phyloP scores from a whole-genome alignment of 2,329 filamentous ascomycete species.

The Xenoacremonium recifei region DNA sequence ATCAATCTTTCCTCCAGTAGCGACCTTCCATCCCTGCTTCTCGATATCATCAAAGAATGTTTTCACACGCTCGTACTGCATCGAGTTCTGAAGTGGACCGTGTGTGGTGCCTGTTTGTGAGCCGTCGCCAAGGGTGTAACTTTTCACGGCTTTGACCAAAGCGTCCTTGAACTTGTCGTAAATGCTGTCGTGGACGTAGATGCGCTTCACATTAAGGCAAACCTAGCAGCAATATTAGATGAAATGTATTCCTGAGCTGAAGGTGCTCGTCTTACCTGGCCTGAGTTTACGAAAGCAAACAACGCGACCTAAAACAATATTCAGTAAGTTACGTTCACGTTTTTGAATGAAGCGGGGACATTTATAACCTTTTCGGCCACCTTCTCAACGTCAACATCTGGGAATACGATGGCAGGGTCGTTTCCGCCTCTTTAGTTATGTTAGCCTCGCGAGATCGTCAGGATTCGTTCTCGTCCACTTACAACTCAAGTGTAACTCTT shows the following conservation, averaged over 20 bases:
- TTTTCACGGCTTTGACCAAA: slow-evolving; percentile 34
- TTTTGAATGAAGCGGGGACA: too few species aligned
- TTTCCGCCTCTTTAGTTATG: slow-evolving; percentile 43
- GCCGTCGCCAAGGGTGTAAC: slow-evolving; percentile 43
- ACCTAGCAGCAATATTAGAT: slow-evolving; percentile 8
- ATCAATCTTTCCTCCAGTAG: neutral
- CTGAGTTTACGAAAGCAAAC: slow-evolving; percentile 55
- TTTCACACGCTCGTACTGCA: slow-evolving; percentile 11
- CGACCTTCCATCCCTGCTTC: slow-evolving; percentile 4
- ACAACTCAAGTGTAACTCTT: slow-evolving; percentile 57
- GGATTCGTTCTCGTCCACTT: neutral
- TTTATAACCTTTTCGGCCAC: slow-evolving; percentile 11
- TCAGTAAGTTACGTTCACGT: too few species aligned
- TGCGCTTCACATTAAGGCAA: slow-evolving; percentile 44
- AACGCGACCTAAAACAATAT: slow-evolving; percentile 34
- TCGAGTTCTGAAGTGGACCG: slow-evolving; percentile 11
- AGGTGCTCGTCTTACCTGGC: slow-evolving; percentile 31
- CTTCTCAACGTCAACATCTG: slow-evolving; percentile 50
- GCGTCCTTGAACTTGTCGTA: slow-evolving; percentile 51
- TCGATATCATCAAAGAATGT: slow-evolving; percentile 7
- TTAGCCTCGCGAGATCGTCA: neutral
- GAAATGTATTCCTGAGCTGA: too few species aligned
- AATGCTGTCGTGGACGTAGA: slow-evolving; percentile 59
- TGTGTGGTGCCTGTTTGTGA: slow-evolving; percentile 31
- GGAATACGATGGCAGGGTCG: slow-evolving; percentile 55